Evolutionary conservation across 2,329 filamentous ascomycete genomes (phyloP), one percentile per base, ranked within the genome.

Genomic region (Cercospora sp.): DNA sequence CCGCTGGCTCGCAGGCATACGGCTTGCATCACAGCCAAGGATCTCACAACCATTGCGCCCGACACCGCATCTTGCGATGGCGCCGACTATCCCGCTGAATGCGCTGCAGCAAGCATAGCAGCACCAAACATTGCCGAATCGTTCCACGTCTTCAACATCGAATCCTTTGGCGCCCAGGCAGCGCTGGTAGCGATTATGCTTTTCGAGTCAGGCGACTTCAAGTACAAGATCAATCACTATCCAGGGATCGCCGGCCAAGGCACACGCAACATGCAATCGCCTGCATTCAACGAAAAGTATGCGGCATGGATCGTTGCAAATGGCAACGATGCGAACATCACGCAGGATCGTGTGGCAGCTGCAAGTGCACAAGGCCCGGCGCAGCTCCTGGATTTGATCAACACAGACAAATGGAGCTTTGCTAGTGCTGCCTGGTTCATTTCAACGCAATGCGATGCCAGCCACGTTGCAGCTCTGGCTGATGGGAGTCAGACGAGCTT

Each of bases 121-220:
- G 89, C 87, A 0, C 81, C 84, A 1, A 82, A 80, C 70, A 83
- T 94, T 68, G 80, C 81, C 74, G 72, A 80, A 6, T 84, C 87
- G 39, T 89, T 93, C 78, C 66, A 75, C 18, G 79, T 82, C 10
- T 90, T 92, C 82, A 71, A 77, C 3, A 81, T 93, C 72, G 83
- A 80, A 59, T 77, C 78, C 36, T 79, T 80, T 23, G 85, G 83
- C 23, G 87, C 90, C 73, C 88, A 91, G 76, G 91, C 91, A 6
- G 91, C 89, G 23, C 79, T 94, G 16, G 76, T 95, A 53, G 83
- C 89, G 12, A 83, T 93, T 75, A 90, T 92, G 81, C 87, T 89
- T 10, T 89, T 89, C 76, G 93, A 96, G 81, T 88, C 87, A 1
- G 87, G 66, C 23, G 84, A 72, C 70, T 91, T 94, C 80, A 84